Base-by-base conservation (phyloP, 1,139 yeast genomes). In the Meyerozyma elateridarum region DNA sequence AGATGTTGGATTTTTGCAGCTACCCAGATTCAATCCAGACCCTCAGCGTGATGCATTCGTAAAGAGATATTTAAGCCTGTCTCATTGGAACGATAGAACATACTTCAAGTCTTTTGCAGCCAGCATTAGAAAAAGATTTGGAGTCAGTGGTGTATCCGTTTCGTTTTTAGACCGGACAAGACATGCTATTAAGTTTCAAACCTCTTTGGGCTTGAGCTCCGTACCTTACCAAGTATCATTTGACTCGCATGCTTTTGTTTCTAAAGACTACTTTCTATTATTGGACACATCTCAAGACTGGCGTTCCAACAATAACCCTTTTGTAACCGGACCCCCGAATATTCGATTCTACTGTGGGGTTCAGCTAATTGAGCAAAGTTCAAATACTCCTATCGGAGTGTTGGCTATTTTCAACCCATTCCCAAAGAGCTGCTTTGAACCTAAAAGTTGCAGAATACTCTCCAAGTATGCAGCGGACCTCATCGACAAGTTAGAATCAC, bases 181-280 rank as follows among this genome's bases (percentile, higher is more conserved):
- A 31, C 81, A 76, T 30, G 38, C 65, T 5, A 62, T 76, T 17
- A 76, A 76, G 46, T 62, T 61, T 42, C 72, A 73, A 36, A 64
- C 71, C 2, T 52, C 65, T 15, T 59, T 76, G 13, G 68, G 67
- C 15, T 56, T 63, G 38, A 56, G 56, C n/a, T 72, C 69, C 34
- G 61, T 76, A 26, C 75, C 82, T 5, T 59, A 85, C 32, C 59
- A 57, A 25, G 61, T 76, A 1, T 76, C 85, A 1, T 55, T 82
- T 26, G 89, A 82, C 51, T 76, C 77, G 4, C 89, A 82, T 54
- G 65, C 85, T 0, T 64, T 82, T 4, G 54, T 82, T 26, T 79
- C 88, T 0, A 56, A 61, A 8, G 76, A 67, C 1, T 62, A 64
- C 41, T 73, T 82, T 42, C 56, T 74, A 2, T 42, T 82, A 14